These are phyloP conservation scores for Alternaria ventricosa DNA, from an alignment of 2,329 filamentous ascomycete species.

Conservation along the genomic window DNA sequence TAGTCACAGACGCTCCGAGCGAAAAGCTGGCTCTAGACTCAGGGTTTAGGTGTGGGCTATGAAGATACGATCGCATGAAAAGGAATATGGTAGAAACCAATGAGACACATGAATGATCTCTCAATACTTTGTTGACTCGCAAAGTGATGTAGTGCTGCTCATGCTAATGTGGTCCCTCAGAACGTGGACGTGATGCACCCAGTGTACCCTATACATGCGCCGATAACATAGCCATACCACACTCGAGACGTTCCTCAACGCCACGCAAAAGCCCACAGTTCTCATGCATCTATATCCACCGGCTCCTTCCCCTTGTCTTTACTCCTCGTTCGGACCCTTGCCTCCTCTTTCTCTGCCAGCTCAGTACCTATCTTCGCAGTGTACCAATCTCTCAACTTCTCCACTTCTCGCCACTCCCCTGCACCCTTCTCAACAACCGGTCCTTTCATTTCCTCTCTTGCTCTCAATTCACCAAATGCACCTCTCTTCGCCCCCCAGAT, in stretches of 20 bases:
- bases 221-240: not conserved
- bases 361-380: slow-evolving; percentile 15
- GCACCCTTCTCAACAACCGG: slow-evolving; percentile 55
- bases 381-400: slow-evolving; percentile 52
- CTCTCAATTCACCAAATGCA: slow-evolving; percentile 35
- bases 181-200: not conserved
- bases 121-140: not conserved
- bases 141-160: slow-evolving; percentile 4
- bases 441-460: slow-evolving; percentile 53
- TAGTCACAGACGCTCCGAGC: not conserved
- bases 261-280: not conserved
- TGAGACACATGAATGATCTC: slow-evolving; percentile 37
- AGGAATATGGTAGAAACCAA: slow-evolving; percentile 25
- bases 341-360: slow-evolving; percentile 23
- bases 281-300: not conserved
- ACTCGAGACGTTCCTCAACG: not conserved
- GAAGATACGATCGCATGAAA: slow-evolving; percentile 26
- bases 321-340: slow-evolving; percentile 19
- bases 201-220: not conserved
- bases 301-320: slow-evolving; percentile 14
- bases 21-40: not conserved
- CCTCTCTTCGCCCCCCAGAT: slow-evolving; percentile 36
- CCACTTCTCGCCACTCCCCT: slow-evolving; percentile 53
- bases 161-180: not conserved
- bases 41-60: slow-evolving; percentile 9